Evolutionary conservation across 2,329 filamentous ascomycete species (phyloP).

Genomic region (Colletotrichum gigasporum): DNA sequence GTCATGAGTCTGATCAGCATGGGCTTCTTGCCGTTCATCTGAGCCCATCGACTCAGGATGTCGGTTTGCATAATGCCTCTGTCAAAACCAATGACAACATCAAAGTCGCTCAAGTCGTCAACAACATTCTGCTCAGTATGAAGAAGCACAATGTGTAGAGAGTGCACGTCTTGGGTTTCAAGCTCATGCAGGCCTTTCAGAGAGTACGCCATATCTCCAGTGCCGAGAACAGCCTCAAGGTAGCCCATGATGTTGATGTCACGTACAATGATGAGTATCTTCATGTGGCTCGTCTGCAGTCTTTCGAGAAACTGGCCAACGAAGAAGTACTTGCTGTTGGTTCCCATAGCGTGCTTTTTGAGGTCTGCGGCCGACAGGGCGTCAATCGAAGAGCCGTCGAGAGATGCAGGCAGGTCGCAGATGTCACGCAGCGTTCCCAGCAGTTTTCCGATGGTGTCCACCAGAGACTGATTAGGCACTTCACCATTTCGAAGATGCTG

Average conservation of each 20-base stretch:
- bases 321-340: conserved; percentile 70
- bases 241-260: conserved; percentile 60
- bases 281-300: conserved; percentile 53
- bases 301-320: conserved; percentile 62
- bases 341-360: conserved; percentile 63
- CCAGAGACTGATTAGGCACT: conserved; percentile 36
- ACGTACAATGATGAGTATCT: conserved; percentile 63
- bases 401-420: conserved; percentile 66
- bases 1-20: conserved; percentile 60
- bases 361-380: conserved; percentile 50
- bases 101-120: conserved; percentile 50
- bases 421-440: conserved; percentile 61
- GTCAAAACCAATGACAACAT: conserved; percentile 65
- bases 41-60: conserved; percentile 23
- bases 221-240: conserved; percentile 58
- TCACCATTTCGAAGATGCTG: conserved; percentile 16
- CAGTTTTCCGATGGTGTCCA: conserved; percentile 60
- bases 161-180: conserved; percentile 40
- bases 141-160: conserved; percentile 53
- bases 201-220: conserved; percentile 46
- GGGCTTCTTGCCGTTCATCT: conserved; percentile 42
- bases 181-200: conserved; percentile 44
- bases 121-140: conserved; percentile 49
- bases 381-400: conserved; percentile 53
- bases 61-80: conserved; percentile 54